Evolutionary conservation across 106 monocot genomes (phyloP), one percentile per base, ranked within the genome.

Genomic region (Xerophyta viscosa): DNA sequence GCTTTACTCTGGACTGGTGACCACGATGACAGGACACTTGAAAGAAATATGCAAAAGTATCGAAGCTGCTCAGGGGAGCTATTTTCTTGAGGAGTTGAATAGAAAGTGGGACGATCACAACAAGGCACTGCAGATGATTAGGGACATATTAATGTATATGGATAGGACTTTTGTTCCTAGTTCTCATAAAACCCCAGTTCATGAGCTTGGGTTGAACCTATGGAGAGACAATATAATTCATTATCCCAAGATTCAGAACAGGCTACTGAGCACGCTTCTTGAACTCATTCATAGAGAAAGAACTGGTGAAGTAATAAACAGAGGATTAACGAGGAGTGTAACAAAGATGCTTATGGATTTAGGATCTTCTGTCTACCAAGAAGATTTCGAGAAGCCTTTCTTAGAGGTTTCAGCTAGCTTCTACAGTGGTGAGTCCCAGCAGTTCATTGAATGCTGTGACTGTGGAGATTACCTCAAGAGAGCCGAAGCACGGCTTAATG

Each of bases 141-240:
- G 96, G 22, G 96, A 96, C 54, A 89, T 96, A 58, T 31, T 96
- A 31, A 96, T 96, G 96, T 96, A 96, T 59, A 89, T 96, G 96
- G 96, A 96, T 58, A 71, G 96, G 27, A 96, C 84, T 24, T 96
- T 78, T 66, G 77, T 94, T 31, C 48, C 78, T 3, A 72, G 11
- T 28, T 51, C 26, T 47, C 69, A 73, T 19, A 81, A 78, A 31
- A 84, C 81, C 24, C 81, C 88, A 27, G 88, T 88, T 29, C 80
- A 94, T 56, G 94, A 94, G 54, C 84, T 94, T 37, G 94, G 94
- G 17, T 44, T 94, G 29, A 81, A 84, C 61, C 62, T 94, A 15
- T 94, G 94, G 94, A 80, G 80, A 41, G 94, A 94, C 51, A 69
- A 75, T 33, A 70, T 94, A 24, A 69, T 88, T 6, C 81, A 78